Percentiles rank a stretch among this genome's conserved stretches.
Evolutionary conservation across 768 basidiomycete genomes (phyloP).

Genomic region (Phanerodontia chrysosporium): DNA sequence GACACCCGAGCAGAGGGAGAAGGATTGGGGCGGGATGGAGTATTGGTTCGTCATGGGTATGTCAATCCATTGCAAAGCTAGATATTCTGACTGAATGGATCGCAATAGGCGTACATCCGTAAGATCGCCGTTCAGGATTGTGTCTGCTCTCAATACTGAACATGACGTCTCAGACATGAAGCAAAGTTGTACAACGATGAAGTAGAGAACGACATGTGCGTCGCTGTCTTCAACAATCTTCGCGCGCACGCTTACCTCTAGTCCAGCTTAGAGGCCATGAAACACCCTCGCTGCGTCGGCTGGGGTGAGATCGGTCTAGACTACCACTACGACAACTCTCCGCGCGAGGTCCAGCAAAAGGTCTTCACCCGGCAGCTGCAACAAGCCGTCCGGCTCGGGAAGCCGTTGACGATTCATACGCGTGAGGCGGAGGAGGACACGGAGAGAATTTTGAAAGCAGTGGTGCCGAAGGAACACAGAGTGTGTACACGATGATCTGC

Average conservation of each 20-base stretch:
- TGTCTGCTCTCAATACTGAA: background rate
- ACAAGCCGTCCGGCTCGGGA: constrained; percentile 61
- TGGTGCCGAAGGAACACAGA: constrained; percentile 67
- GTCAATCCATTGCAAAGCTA: background rate
- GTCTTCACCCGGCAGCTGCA: constrained; percentile 68
- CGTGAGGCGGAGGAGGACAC: constrained; percentile 84
- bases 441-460: constrained; percentile 69
- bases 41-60: constrained; percentile 85
- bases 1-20: constrained; percentile 39
- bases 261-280: constrained; percentile 65
- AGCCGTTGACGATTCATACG: constrained; percentile 83
- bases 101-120: constrained; percentile 70
- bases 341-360: constrained; percentile 59
- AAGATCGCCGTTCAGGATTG: constrained; percentile 24
- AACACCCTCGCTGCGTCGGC: constrained; percentile 78
- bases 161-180: constrained; percentile 49
- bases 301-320: constrained; percentile 90
- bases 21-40: constrained; percentile 61
- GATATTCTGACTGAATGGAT: background rate
- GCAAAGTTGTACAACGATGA: constrained; percentile 64
- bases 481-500: constrained; percentile 33
- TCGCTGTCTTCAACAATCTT: constrained; percentile 2
- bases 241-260: background rate
- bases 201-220: constrained; percentile 67
- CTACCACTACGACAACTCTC: constrained; percentile 79